Evolutionary conservation across 164 flowering plant species (phyloP).

Genomic region (Dillenia turbinata): DNA sequence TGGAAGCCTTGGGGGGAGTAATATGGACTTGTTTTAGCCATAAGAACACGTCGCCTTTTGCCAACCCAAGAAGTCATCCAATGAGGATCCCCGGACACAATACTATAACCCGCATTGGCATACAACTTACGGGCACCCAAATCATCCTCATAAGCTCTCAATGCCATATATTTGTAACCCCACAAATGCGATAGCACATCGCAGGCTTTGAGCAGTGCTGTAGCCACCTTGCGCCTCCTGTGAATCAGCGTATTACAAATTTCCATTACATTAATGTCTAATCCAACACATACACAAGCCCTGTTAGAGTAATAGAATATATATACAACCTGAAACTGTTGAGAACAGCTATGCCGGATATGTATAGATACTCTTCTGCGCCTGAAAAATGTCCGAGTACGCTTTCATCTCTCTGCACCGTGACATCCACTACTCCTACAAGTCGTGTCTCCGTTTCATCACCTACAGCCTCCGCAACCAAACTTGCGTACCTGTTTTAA

Average conservation of each 20-base stretch:
- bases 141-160: slow-evolving; percentile 82
- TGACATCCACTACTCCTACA: slow-evolving; percentile 80
- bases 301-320: no score
- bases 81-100: slow-evolving; percentile 60
- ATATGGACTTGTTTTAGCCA: slow-evolving; percentile 38
- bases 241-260: not conserved
- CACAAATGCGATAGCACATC: slow-evolving; percentile 48
- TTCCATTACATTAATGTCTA: not conserved
- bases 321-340: slow-evolving; percentile 49
- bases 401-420: slow-evolving; percentile 47
- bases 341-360: slow-evolving; percentile 86
- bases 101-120: slow-evolving; percentile 60
- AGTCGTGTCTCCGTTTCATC: slow-evolving; percentile 17
- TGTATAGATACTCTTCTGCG: slow-evolving; percentile 70
- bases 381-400: slow-evolving; percentile 54
- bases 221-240: slow-evolving; percentile 80
- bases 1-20: no score
- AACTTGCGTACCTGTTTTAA: slow-evolving; percentile 71
- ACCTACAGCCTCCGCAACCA: slow-evolving; percentile 55
- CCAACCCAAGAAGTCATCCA: slow-evolving; percentile 79
- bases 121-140: slow-evolving; percentile 65
- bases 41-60: slow-evolving; percentile 62
- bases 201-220: slow-evolving; percentile 72
- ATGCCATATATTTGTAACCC: slow-evolving; percentile 67
- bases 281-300: no score